These are phyloP conservation scores for Piper betle DNA, from an alignment of 164 flowering plant genomes.

Conservation along the genomic window DNA sequence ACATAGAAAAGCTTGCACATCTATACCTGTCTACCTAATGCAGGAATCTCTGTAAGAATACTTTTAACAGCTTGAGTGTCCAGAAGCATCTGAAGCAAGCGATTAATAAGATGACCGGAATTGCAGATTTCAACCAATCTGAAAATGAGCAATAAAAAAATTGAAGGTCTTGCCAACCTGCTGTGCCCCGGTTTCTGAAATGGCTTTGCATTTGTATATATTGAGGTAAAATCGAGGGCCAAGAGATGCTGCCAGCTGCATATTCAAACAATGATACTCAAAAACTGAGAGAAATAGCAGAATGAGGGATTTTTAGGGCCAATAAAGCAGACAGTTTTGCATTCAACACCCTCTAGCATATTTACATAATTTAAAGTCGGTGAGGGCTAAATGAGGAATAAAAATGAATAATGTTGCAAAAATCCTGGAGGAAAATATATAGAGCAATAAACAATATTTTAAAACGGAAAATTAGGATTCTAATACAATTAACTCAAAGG, in stretches of 20 bases:
- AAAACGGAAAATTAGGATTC: no score
- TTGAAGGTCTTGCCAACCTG: conserved; percentile 33
- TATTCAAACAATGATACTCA: background rate
- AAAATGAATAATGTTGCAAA: no score
- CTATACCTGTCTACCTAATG: conserved; percentile 74
- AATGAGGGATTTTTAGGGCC: background rate
- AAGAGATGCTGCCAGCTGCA: conserved; percentile 95
- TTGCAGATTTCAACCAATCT: no score
- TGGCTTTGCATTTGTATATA: conserved; percentile 92
- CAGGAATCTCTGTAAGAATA: conserved; percentile 85
- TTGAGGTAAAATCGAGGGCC: conserved; percentile 87
- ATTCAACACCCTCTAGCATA: background rate
- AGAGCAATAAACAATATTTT: no score
- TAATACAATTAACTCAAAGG: no score
- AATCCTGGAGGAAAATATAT: no score
- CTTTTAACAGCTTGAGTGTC: conserved; percentile 98
- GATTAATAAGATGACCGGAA: background rate
- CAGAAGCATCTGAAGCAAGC: conserved; percentile 67
- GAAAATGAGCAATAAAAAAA: background rate
- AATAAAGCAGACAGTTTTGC: background rate
- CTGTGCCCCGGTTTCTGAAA: conserved; percentile 97
- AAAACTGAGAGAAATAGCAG: background rate
- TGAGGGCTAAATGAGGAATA: no score
- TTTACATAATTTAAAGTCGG: no score
- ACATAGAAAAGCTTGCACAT: background rate